These are phyloP conservation scores for Primulina huaijiensis DNA, from an alignment of 257 asterid genomes.

Conservation along the genomic window DNA sequence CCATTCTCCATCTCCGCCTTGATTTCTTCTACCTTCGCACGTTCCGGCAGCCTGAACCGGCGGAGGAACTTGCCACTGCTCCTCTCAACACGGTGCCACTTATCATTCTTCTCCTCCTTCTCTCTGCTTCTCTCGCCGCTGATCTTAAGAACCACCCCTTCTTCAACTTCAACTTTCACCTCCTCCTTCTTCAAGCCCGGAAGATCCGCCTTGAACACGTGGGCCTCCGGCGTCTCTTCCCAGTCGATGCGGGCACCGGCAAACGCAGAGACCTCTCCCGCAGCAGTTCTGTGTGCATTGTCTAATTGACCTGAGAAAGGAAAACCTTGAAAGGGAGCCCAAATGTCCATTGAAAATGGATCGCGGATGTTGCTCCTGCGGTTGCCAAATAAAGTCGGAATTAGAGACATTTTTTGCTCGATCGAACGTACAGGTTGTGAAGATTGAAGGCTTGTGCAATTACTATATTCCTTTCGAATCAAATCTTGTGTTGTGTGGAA, in stretches of 20 bases:
- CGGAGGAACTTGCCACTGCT: not conserved
- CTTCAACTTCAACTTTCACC: not conserved
- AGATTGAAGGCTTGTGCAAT: no score
- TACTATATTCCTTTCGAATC: no score
- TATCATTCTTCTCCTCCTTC: not conserved
- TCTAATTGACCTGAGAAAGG: no score
- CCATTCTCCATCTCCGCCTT: not conserved
- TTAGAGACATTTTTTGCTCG: no score
- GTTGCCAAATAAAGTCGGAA: no score
- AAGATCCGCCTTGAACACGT: not conserved
- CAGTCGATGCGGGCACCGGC: conserved; percentile 14
- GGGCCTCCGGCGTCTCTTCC: not conserved
- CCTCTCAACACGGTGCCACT: not conserved
- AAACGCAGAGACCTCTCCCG: no score
- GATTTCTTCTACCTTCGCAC: not conserved
- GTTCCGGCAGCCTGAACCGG: not conserved
- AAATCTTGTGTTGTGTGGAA: no score
- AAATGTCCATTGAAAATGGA: no score
- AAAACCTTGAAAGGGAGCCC: no score
- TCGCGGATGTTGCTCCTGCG: no score
- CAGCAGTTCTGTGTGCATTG: no score
- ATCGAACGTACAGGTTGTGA: no score
- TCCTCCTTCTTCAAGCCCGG: not conserved
- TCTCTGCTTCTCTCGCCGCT: not conserved
- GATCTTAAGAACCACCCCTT: not conserved